Evolutionary conservation across 1,284 basidiomycete genomes (phyloP), one percentile per base, ranked within the genome.

Genomic region (Ganoderma lingzhi): DNA sequence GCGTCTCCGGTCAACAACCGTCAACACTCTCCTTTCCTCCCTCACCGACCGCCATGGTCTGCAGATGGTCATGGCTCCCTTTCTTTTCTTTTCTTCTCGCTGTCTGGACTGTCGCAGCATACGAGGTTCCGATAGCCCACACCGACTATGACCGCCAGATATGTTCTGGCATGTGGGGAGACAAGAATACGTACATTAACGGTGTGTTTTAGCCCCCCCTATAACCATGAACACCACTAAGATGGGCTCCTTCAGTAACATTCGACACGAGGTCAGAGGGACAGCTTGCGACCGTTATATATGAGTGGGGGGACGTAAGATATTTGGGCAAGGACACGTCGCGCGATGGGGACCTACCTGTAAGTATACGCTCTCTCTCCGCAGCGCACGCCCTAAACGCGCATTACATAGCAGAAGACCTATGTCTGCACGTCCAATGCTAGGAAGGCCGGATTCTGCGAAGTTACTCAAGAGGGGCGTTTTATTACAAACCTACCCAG

Each of bases 91-190:
- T 76, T 35, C 66, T 74, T 60, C 58, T 72, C 70, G 65, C 71
- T 68, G 61, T 60, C 51, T 62, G 67, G 62, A 69, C 69, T 64
- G 86, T 74, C 28, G 71, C 77, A 28, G 85, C 88, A 6, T 94
- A 89, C 81, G 85, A 93, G 70, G 90, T 90, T 58, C 82, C 88
- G 23, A 84, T 94, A n/a, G 78, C 85, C 58, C 91, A 91, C 78
- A 89, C 88, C 72, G 95, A 97, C 78, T 91, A 90, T 82, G 87
- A 88, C 60, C 87, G 93, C 63, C 96, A 99, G 85, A 92, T 93
- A 79, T 99, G 97, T 84, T 95, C 93, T 71, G 97, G 97, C 66
- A 98, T 99, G 95, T 97, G 94, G 88, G 94, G 90, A 35, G 89
- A 89, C 65, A 80, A 87, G 65, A 85, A 90, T 48, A 93, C 96